A percentile compares a stretch with the other conserved stretches of the same genome.
phyloP scores from a whole-genome alignment of 2,329 filamentous ascomycete species.

The Neopestalotiopsis clavispora region DNA sequence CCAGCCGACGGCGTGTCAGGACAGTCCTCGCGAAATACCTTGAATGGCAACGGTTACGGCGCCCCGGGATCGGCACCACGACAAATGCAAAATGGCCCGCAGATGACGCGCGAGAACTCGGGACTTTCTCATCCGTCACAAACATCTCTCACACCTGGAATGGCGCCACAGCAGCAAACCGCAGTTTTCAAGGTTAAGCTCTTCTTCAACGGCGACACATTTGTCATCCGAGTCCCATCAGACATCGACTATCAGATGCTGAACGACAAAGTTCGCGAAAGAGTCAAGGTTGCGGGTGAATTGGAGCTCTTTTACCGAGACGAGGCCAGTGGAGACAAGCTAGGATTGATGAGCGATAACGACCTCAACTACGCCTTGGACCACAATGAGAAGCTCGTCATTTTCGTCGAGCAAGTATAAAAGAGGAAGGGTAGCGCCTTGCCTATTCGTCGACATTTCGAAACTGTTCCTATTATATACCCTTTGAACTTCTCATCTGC shows the following conservation, averaged over 20 bases:
- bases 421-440: neutral
- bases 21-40: constrained; percentile 69
- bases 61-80: constrained; percentile 58
- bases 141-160: constrained; percentile 58
- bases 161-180: constrained; percentile 46
- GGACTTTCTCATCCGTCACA: constrained; percentile 58
- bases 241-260: constrained; percentile 81
- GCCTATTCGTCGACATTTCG: neutral
- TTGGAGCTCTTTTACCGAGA: constrained; percentile 86
- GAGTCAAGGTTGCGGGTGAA: constrained; percentile 73
- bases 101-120: constrained; percentile 49
- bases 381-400: constrained; percentile 84
- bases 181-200: constrained; percentile 90
- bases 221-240: constrained; percentile 85
- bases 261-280: constrained; percentile 82
- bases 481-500: constrained; percentile 11
- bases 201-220: constrained; percentile 89
- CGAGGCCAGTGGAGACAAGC: constrained; percentile 76
- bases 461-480: constrained; percentile 21
- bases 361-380: constrained; percentile 82
- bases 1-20: constrained; percentile 63
- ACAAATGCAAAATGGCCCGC: constrained; percentile 44
- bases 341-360: constrained; percentile 76
- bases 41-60: constrained; percentile 62
- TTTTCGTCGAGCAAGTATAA: constrained; percentile 67